phyloP scores from a whole-genome alignment of 2,329 filamentous ascomycete genomes.

The Ramularia collo-cygni region DNA sequence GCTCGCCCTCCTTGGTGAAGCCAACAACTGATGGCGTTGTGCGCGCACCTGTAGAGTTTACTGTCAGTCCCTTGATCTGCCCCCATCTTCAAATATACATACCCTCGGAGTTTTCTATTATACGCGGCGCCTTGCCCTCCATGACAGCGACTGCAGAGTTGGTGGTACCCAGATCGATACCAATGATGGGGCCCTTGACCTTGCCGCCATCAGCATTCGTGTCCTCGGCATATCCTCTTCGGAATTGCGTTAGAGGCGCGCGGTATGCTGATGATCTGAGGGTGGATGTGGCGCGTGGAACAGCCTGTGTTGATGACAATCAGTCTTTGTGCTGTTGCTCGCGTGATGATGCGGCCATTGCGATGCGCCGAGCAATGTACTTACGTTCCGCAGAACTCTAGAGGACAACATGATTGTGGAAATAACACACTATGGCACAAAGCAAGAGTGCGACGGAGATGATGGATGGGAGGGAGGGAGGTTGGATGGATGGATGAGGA shows the following conservation, averaged over 20 bases:
- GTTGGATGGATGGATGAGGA: constrained; percentile 6
- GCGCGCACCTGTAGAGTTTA: constrained; percentile 62
- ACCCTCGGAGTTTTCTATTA: constrained; percentile 51
- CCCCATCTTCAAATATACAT: neutral
- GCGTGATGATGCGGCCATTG: constrained; percentile 19
- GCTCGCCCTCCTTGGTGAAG: constrained; percentile 96
- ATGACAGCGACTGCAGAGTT: constrained; percentile 99
- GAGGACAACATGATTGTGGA: constrained; percentile 29
- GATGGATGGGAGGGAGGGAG: constrained; percentile 10
- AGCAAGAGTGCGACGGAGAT: no score
- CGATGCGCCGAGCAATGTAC: no score
- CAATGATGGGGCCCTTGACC: constrained; percentile 92
- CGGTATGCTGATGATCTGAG: constrained; percentile 40
- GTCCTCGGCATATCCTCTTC: constrained; percentile 57
- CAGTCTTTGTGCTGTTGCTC: constrained; percentile 22
- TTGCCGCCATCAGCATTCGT: constrained; percentile 56
- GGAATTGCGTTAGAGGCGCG: constrained; percentile 65
- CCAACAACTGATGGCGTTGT: constrained; percentile 98
- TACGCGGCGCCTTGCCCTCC: constrained; percentile 99
- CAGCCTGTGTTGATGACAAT: constrained; percentile 23
- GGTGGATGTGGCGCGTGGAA: constrained; percentile 30
- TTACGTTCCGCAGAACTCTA: constrained; percentile 30
- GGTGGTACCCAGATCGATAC: constrained; percentile 99
- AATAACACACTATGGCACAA: constrained; percentile 20
- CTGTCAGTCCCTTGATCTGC: constrained; percentile 61